Conservation (phyloP, 768 basidiomycete species). For the Dacryopinax primogenitus region DNA sequence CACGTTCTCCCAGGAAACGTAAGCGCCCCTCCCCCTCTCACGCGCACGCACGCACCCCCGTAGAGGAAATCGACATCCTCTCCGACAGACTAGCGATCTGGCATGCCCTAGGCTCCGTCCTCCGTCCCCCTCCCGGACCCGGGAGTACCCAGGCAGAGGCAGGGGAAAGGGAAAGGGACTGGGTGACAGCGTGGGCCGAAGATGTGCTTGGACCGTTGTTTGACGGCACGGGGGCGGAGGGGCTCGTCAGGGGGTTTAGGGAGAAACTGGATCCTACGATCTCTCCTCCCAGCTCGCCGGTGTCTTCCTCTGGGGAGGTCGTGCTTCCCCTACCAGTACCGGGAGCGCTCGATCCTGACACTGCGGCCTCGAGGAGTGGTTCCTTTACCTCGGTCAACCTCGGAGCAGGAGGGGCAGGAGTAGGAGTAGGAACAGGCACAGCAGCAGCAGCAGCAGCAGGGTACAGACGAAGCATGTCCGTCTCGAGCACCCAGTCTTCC, state of each 20-base stretch:
- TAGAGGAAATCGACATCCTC: not conserved
- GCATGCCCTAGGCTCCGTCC: not conserved
- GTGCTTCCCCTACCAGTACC: not conserved
- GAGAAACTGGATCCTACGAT: conserved; percentile 5
- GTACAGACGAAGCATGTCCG: conserved; percentile 1
- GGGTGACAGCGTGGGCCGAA: not conserved
- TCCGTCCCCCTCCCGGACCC: not conserved
- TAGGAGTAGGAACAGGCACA: no score
- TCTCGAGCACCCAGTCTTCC: not conserved
- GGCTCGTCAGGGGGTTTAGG: not conserved
- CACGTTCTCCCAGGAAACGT: not conserved
- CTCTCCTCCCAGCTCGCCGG: conserved; percentile 3
- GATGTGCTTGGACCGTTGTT: not conserved
- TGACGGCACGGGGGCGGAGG: not conserved
- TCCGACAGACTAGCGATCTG: not conserved
- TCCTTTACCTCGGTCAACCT: not conserved
- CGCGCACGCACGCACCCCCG: not conserved
- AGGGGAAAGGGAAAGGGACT: not conserved
- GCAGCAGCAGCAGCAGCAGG: no score
- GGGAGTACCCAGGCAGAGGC: no score
- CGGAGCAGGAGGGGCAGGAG: no score
- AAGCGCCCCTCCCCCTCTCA: not conserved
- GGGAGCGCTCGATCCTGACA: not conserved
- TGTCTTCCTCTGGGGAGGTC: not conserved
- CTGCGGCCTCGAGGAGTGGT: not conserved